Evolutionary conservation across 1,284 basidiomycete genomes (phyloP).

Genomic region (Trichosporon inkin): DNA sequence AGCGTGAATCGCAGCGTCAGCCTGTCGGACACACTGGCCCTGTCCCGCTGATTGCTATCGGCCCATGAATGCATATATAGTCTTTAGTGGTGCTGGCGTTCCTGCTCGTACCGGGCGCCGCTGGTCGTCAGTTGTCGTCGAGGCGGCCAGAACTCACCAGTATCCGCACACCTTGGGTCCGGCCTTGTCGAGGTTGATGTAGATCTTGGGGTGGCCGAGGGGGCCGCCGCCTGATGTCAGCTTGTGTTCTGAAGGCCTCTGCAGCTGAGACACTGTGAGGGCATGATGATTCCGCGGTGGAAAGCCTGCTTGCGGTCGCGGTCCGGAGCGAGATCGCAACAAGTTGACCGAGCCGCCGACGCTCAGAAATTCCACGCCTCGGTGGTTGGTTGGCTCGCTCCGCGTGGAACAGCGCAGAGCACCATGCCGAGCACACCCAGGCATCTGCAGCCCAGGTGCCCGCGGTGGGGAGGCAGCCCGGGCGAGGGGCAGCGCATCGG

Average conservation of each 20-base stretch:
- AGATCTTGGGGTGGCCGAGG: conserved; percentile 93
- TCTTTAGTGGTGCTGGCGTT: conserved; percentile 54
- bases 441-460: too few relatives aligned
- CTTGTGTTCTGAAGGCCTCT: too few relatives aligned
- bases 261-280: too few relatives aligned
- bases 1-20: neutral
- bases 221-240: conserved; percentile 74
- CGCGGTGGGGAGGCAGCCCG: too few relatives aligned
- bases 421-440: too few relatives aligned
- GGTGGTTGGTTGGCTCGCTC: neutral
- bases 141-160: conserved; percentile 68
- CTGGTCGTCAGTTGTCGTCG: conserved; percentile 51
- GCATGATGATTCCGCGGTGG: too few relatives aligned
- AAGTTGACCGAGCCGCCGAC: neutral
- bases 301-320: too few relatives aligned
- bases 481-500: too few relatives aligned
- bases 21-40: neutral
- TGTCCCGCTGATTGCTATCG: conserved; percentile 1
- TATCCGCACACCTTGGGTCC: conserved; percentile 62
- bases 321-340: neutral
- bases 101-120: conserved; percentile 74
- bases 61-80: conserved; percentile 16
- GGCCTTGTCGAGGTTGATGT: conserved; percentile 85
- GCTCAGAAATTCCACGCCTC: too few relatives aligned
- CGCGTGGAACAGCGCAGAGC: too few relatives aligned